phyloP scores from a whole-genome alignment of 768 basidiomycete genomes.

The Pleurotus platypus region DNA sequence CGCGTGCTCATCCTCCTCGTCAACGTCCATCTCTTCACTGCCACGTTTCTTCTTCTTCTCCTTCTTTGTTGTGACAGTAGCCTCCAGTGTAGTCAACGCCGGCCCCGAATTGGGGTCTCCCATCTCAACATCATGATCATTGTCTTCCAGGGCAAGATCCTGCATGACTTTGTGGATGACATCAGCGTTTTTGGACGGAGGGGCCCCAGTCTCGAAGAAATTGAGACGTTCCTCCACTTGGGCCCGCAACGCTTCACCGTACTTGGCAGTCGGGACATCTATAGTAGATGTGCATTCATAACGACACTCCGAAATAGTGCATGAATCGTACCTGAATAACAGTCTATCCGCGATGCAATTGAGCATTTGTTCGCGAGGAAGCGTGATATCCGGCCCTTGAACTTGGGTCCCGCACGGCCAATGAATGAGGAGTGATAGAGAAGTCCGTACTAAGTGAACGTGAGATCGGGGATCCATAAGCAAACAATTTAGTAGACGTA shows the following conservation, averaged over 20 bases:
- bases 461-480: neutral
- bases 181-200: constrained; percentile 88
- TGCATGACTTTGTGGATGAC: constrained; percentile 88
- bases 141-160: constrained; percentile 67
- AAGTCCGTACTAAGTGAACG: constrained; percentile 75
- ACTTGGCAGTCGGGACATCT: constrained; percentile 88
- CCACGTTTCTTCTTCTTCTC: constrained; percentile 68
- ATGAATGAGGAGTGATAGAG: constrained; percentile 97
- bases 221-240: constrained; percentile 95
- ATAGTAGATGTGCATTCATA: neutral
- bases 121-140: constrained; percentile 43
- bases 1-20: constrained; percentile 50
- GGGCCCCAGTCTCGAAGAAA: constrained; percentile 90
- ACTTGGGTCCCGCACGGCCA: constrained; percentile 88
- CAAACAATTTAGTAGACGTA: constrained; percentile 22
- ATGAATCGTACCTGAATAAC: constrained; percentile 67
- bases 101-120: constrained; percentile 42
- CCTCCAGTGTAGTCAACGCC: constrained; percentile 56
- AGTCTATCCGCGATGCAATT: constrained; percentile 95
- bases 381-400: constrained; percentile 97
- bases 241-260: constrained; percentile 87
- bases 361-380: constrained; percentile 99
- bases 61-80: constrained; percentile 48
- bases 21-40: constrained; percentile 63
- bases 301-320: neutral